A percentile compares a stretch with the other conserved stretches of the same genome.
Evolutionary conservation across 495 filamentous ascomycete genomes (phyloP).

Genomic region (Neurospora sp.): DNA sequence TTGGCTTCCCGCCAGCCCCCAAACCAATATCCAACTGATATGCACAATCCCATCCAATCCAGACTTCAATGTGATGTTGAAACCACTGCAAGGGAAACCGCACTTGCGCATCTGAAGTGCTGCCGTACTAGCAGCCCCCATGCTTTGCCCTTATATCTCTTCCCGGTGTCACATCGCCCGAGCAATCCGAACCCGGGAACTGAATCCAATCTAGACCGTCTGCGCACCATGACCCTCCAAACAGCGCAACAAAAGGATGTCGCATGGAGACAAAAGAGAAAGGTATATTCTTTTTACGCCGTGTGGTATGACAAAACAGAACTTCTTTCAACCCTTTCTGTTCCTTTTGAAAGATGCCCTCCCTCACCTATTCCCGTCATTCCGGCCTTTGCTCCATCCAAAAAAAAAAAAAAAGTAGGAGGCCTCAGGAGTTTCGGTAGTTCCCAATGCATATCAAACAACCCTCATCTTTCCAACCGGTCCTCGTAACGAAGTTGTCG

Average conservation of each 20-base stretch:
- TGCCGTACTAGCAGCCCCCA: not conserved
- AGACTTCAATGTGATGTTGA: not conserved
- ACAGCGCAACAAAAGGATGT: not conserved
- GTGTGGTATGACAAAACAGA: not conserved
- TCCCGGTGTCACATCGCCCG: not conserved
- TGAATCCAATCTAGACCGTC: not conserved
- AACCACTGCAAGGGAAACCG: not conserved
- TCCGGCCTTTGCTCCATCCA: not conserved
- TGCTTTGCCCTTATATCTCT: not conserved
- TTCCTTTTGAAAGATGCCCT: not conserved
- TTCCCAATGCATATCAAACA: slow-evolving; percentile 2
- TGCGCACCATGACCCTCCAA: not conserved
- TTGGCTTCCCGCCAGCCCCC: not conserved
- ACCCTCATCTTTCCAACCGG: not conserved
- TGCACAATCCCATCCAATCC: not conserved
- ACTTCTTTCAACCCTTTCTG: not conserved
- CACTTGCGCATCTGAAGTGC: not conserved
- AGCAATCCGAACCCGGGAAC: not conserved
- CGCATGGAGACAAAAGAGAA: not conserved
- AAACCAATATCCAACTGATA: not conserved
- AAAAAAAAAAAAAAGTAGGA: not conserved
- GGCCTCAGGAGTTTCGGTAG: not conserved
- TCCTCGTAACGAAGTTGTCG: not conserved
- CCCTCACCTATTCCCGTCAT: not conserved
- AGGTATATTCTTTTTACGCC: not conserved